Percentiles rank a stretch among this genome's conserved stretches.
Evolutionary conservation across 164 flowering plant species (phyloP).

Genomic region (Vitis rupestris): DNA sequence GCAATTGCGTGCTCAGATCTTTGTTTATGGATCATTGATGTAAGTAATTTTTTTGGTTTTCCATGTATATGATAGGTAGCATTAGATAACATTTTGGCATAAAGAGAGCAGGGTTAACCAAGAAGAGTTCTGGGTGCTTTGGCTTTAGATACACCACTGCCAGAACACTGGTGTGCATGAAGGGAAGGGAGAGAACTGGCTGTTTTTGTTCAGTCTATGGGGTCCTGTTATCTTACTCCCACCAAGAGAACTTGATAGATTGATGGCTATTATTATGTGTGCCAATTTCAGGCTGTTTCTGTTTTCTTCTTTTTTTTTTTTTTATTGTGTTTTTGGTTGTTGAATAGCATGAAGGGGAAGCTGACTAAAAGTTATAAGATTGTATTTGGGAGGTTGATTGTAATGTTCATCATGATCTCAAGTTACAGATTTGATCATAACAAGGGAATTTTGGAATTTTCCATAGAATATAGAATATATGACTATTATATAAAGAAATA

Average conservation of each 20-base stretch:
- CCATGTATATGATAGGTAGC: not conserved
- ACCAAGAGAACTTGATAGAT: not conserved
- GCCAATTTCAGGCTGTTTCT: too few species aligned
- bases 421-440: not conserved
- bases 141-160: not conserved
- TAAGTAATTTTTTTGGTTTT: slow-evolving; percentile 35
- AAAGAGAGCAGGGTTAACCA: not conserved
- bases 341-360: too few species aligned
- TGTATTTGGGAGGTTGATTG: not conserved
- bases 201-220: not conserved
- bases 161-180: not conserved
- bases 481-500: not conserved
- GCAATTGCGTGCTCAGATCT: slow-evolving; percentile 97
- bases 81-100: not conserved
- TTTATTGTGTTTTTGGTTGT: too few species aligned
- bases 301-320: too few species aligned
- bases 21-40: slow-evolving; percentile 98
- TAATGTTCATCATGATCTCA: not conserved
- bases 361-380: not conserved
- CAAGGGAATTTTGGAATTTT: not conserved
- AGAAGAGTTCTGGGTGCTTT: not conserved
- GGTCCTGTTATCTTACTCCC: not conserved
- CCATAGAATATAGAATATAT: not conserved
- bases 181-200: too few species aligned
- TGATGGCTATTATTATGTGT: not conserved